Base-by-base conservation (phyloP, 192 early-diverging fungal species). In the Coemansia sp. region DNA sequence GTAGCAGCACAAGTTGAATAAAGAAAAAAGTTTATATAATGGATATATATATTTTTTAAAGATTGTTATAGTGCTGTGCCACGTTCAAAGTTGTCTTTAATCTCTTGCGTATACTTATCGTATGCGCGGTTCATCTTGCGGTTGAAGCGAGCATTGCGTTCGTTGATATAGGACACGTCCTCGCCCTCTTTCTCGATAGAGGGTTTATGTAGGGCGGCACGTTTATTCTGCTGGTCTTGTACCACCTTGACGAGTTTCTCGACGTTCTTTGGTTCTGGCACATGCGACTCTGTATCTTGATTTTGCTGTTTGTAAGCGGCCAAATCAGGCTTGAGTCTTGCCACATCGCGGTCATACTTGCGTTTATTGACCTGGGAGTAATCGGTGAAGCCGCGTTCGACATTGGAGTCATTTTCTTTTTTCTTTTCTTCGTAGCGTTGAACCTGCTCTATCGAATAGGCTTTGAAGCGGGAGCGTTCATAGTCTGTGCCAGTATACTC, bases 141-240 rank as follows among this genome's bases (percentile, higher is more conserved):
- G 89, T 98, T 98, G 82, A 99, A 98, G 20, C 89, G 84, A 64
- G 92, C 93, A 76, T 99, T 99, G 75, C 93, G 87, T 43, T 99
- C 95, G 73, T 98, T 98, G 85, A 99, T 98, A 82, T 94, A 98
- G 16, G 96, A 93, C 64, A 95, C 93, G 52, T 94, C 93, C 63
- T 97, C 97, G 38, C 91, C 91, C 24, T 92, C 88, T 77, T 92
- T 81, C 38, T 77, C 82, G 31, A 79, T 70, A 12, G 74, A 74
- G 34, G 77, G 77, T 36, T 77, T 76, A 52, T 79, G 72, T 22
- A 84, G 66, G 33, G 64, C 90, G 59, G 86, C 91, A 46, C 88
- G 83, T 51, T 88, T 85, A 36, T 68, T 85, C 64, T 89, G 89
- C 90, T 96, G 93, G 68, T 93, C 93, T 49, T 89, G 79, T 24